These are phyloP conservation scores for Komagataella pseudopastoris DNA, from an alignment of 805 yeast genomes.

Conservation along the genomic window DNA sequence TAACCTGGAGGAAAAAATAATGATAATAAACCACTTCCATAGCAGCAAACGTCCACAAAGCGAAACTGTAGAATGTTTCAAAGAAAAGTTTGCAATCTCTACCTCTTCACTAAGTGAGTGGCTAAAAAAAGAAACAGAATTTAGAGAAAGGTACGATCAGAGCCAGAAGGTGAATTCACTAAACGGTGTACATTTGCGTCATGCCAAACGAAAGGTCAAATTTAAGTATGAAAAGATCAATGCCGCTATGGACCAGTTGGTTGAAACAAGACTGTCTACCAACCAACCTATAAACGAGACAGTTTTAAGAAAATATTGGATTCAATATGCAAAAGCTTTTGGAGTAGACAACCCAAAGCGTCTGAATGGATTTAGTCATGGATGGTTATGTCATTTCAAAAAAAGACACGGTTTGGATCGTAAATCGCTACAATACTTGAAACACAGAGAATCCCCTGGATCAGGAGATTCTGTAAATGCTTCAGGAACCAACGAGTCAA, in stretches of 20 bases:
- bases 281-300: conserved; percentile 41
- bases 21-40: conserved; percentile 38
- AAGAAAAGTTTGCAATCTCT: conserved; percentile 36
- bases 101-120: conserved; percentile 50
- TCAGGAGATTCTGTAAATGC: background rate
- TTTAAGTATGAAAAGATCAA: conserved; percentile 47
- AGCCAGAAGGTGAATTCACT: conserved; percentile 12
- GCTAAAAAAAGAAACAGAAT: conserved; percentile 38
- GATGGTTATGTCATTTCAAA: conserved; percentile 51
- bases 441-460: conserved; percentile 10
- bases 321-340: conserved; percentile 34
- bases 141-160: conserved; percentile 29
- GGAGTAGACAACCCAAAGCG: conserved; percentile 53
- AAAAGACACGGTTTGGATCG: conserved; percentile 37
- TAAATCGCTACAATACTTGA: conserved; percentile 7
- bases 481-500: background rate
- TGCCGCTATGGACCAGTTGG: conserved; percentile 43
- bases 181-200: conserved; percentile 10
- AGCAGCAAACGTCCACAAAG: conserved; percentile 36
- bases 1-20: conserved; percentile 44
- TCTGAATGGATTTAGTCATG: conserved; percentile 40
- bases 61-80: conserved; percentile 41
- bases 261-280: conserved; percentile 26
- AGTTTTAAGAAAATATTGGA: conserved; percentile 42
- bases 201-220: conserved; percentile 29